phyloP scores from a whole-genome alignment of 2,329 filamentous ascomycete species.

The Trichoderma polysporum region DNA sequence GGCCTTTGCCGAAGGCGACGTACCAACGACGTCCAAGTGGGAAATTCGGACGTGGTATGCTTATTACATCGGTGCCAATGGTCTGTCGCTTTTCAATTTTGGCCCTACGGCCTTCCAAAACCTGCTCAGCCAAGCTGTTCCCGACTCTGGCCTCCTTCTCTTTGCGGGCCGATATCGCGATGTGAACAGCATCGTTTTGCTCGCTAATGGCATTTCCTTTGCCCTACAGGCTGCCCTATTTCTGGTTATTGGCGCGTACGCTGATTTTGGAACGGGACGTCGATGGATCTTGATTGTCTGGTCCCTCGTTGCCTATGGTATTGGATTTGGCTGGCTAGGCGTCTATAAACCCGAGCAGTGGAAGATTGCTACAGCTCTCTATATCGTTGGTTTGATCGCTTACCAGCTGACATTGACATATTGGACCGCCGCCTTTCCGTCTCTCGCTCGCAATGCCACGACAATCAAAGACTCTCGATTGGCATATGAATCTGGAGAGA shows the following conservation, averaged over 20 bases:
- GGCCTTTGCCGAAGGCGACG: conserved; percentile 12
- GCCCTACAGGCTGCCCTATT: conserved; percentile 62
- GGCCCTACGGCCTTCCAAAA: conserved; percentile 24
- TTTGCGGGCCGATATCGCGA: conserved; percentile 58
- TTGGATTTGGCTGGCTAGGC: conserved; percentile 67
- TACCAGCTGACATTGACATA: conserved; percentile 69
- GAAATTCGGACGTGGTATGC: conserved; percentile 22
- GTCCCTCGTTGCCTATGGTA: conserved; percentile 59
- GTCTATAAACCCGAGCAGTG: conserved; percentile 61
- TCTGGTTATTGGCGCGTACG: conserved; percentile 51
- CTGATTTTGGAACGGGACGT: conserved; percentile 65
- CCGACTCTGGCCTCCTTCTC: conserved; percentile 49
- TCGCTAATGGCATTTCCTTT: conserved; percentile 66
- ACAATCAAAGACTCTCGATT: conserved; percentile 35
- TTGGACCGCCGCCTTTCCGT: conserved; percentile 61
- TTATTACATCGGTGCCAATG: conserved; percentile 22
- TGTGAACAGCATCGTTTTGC: conserved; percentile 65
- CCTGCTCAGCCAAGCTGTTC: conserved; percentile 40
- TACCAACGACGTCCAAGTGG: conserved; percentile 20
- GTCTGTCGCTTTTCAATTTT: conserved; percentile 23
- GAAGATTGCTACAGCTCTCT: conserved; percentile 59
- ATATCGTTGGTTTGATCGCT: conserved; percentile 65
- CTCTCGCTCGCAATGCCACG: conserved; percentile 39
- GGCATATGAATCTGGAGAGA: conserved; percentile 42
- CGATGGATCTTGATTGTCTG: conserved; percentile 59